Conservation (phyloP, 2,329 filamentous ascomycete species). For the Fonsecaea nubica region DNA sequence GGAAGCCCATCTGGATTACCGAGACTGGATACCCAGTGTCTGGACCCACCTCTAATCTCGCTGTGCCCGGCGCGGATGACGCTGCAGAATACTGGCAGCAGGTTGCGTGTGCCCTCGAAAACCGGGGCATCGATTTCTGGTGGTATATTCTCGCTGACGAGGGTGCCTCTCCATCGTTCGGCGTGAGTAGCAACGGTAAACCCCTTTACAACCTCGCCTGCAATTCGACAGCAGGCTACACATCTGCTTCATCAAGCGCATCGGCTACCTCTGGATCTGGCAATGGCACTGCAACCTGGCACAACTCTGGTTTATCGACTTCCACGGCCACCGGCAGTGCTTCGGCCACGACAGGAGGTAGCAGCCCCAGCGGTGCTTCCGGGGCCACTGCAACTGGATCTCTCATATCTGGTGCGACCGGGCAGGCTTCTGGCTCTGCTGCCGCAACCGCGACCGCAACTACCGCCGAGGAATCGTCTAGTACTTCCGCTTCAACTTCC, state of each 20-base stretch:
- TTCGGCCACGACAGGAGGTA: slow-evolving; percentile 6
- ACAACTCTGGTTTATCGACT: background rate
- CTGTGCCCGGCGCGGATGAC: slow-evolving; percentile 62
- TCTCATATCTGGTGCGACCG: background rate
- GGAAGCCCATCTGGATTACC: slow-evolving; percentile 65
- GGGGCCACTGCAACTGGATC: slow-evolving; percentile 11
- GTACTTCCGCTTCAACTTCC: slow-evolving; percentile 9
- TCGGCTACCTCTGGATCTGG: background rate
- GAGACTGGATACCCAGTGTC: slow-evolving; percentile 71
- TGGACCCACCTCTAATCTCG: slow-evolving; percentile 62
- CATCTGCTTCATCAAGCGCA: slow-evolving; percentile 19
- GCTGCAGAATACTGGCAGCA: slow-evolving; percentile 69
- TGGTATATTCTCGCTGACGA: slow-evolving; percentile 52
- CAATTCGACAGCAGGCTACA: slow-evolving; percentile 33
- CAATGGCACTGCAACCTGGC: background rate
- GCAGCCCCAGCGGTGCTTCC: slow-evolving; percentile 8
- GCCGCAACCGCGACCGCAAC: slow-evolving; percentile 1
- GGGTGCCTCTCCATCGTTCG: slow-evolving; percentile 48
- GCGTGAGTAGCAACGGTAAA: slow-evolving; percentile 44
- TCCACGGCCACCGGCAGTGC: slow-evolving; percentile 2
- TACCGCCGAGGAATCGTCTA: slow-evolving; percentile 3
- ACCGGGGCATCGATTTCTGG: slow-evolving; percentile 57
- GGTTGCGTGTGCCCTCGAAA: slow-evolving; percentile 66
- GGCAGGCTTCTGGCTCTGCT: slow-evolving; percentile 5
- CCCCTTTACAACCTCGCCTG: slow-evolving; percentile 51